These are phyloP conservation scores for Scenedesmus sp. DNA, from an alignment of 163 green algal genomes.

Conservation along the genomic window DNA sequence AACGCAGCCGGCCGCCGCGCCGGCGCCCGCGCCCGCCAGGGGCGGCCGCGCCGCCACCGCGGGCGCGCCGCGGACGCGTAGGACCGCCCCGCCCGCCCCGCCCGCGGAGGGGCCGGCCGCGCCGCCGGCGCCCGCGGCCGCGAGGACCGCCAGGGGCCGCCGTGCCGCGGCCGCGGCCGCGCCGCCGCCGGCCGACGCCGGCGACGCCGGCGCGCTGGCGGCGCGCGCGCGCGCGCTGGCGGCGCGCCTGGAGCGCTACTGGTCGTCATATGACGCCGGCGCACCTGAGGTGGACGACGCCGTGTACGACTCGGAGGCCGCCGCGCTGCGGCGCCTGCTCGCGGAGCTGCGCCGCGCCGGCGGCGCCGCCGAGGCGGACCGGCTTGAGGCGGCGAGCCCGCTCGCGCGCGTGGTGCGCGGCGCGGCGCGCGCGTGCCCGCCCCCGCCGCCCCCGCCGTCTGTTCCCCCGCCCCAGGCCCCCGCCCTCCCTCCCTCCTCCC, in stretches of 20 bases:
- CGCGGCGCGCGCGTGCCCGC: background rate
- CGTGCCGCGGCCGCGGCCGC: no score
- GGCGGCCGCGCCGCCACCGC: no score
- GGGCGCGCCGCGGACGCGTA: no score
- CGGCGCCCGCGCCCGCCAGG: no score
- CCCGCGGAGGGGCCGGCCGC: no score
- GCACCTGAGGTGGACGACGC: slow-evolving; percentile 6
- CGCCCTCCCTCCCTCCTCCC: background rate
- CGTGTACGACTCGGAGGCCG: slow-evolving; percentile 24
- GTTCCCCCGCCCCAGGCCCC: slow-evolving; percentile 25
- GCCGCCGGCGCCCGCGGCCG: no score
- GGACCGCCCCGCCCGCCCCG: no score
- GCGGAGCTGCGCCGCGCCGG: background rate
- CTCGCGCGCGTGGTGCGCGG: slow-evolving; percentile 12
- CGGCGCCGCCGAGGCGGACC: background rate
- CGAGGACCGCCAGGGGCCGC: no score
- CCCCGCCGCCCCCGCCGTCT: no score
- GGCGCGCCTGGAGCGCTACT: background rate
- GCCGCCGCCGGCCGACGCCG: no score
- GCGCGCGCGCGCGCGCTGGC: background rate
- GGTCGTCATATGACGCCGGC: background rate
- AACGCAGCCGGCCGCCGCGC: no score
- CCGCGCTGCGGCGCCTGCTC: slow-evolving; percentile 7
- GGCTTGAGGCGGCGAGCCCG: slow-evolving; percentile 29
- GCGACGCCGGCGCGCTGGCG: no score